These are phyloP conservation scores for Candida stauntonica DNA, from an alignment of 805 yeast genomes.

Conservation along the genomic window DNA sequence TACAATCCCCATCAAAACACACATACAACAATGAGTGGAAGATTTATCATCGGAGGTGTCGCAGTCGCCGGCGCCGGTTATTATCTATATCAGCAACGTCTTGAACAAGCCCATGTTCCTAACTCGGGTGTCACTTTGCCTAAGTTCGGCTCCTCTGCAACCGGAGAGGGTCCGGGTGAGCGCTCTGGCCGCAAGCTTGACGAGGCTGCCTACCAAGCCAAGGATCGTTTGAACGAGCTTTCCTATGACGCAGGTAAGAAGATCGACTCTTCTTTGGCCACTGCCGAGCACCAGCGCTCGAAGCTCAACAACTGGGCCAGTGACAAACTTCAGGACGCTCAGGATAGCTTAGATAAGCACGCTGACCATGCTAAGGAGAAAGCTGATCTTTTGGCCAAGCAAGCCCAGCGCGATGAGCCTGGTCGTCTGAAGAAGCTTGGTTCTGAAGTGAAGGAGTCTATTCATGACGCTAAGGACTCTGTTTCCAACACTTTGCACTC, in stretches of 20 bases:
- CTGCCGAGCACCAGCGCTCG: slow-evolving; percentile 14
- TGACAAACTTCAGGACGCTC: slow-evolving; percentile 16
- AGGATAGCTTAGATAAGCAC: slow-evolving; percentile 10
- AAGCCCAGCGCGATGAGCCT: slow-evolving; percentile 15
- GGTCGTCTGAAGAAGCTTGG: slow-evolving; percentile 20
- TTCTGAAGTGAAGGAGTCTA: slow-evolving; percentile 21
- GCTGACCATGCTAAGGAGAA: slow-evolving; percentile 18
- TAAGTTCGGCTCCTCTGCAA: slow-evolving; percentile 5
- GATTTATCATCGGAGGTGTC: slow-evolving; percentile 22
- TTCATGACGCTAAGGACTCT: slow-evolving; percentile 21
- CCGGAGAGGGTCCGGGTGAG: slow-evolving; percentile 20
- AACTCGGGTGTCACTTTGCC: slow-evolving; percentile 6
- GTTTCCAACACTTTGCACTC: slow-evolving; percentile 13
- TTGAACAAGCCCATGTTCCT: slow-evolving; percentile 15
- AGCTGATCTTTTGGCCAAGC: slow-evolving; percentile 17
- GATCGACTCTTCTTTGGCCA: slow-evolving; percentile 15
- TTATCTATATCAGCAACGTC: slow-evolving; percentile 24
- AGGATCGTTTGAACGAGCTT: slow-evolving; percentile 14
- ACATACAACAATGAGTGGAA: slow-evolving; percentile 10
- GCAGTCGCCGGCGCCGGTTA: slow-evolving; percentile 25
- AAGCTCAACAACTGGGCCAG: slow-evolving; percentile 21
- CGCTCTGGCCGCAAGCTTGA: slow-evolving; percentile 26
- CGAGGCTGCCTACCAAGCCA: slow-evolving; percentile 19
- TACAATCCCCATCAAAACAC: background rate
- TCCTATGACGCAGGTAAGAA: slow-evolving; percentile 20